phyloP scores from a whole-genome alignment of 2,329 filamentous ascomycete genomes.

The Dothistroma septosporum region DNA sequence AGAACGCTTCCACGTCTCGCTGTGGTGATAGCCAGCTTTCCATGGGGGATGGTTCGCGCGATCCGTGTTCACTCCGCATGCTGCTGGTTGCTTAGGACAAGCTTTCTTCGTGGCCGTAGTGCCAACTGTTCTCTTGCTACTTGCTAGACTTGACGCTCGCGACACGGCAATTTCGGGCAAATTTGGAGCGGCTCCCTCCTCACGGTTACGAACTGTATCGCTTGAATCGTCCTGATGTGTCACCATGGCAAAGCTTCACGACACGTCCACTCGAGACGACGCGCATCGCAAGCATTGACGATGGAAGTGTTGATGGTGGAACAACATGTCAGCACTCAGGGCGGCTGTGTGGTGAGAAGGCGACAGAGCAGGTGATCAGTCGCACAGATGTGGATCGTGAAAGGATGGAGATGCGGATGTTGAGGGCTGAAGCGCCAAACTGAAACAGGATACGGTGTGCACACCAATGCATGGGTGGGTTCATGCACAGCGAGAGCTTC shows the following conservation, averaged over 20 bases:
- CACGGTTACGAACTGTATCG: not conserved
- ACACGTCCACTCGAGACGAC: not conserved
- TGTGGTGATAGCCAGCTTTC: slow-evolving; percentile 12
- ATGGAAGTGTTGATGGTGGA: not conserved
- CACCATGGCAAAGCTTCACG: not conserved
- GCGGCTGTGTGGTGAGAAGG: not conserved
- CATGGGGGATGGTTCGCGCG: slow-evolving; percentile 8
- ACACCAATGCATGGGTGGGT: not conserved
- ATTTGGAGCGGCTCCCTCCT: not conserved
- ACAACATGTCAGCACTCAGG: not conserved
- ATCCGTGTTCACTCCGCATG: slow-evolving; percentile 11
- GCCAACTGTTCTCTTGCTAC: slow-evolving; percentile 10
- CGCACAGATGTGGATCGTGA: slow-evolving; percentile 1
- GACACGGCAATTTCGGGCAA: slow-evolving; percentile 14
- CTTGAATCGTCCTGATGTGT: not conserved
- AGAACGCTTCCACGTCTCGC: slow-evolving; percentile 10
- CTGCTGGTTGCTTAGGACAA: not conserved
- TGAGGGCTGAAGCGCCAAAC: slow-evolving; percentile 1
- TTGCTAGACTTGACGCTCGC: slow-evolving; percentile 11
- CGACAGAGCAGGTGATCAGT: not conserved
- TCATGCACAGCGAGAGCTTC: not conserved
- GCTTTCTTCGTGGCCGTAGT: not conserved
- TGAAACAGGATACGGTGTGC: not conserved
- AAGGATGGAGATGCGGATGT: not conserved
- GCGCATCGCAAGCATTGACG: not conserved